Base-by-base conservation (phyloP, 2,329 filamentous ascomycete species). In the Alternaria conjuncta region DNA sequence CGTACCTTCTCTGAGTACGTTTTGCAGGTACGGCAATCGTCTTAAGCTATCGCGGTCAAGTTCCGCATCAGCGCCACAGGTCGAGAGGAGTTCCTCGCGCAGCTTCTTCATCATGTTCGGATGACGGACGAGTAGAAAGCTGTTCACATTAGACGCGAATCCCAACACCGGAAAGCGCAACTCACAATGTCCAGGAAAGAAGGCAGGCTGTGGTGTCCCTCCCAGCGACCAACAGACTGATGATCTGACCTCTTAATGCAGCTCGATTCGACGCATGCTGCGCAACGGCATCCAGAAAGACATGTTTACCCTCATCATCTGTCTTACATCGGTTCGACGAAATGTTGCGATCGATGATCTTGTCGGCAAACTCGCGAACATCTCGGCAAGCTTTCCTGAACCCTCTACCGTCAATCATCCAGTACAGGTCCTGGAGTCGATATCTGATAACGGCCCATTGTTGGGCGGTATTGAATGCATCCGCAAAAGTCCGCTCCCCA, bases 171-270 rank as follows among this genome's bases (percentile, higher is more conserved):
- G 30, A 1, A 32, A 32, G 30, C 30, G 6, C 30, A 8, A 32
- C 30, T 36, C 15, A 36, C 32, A 36, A 36, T 36, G 32, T 36
- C 32, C 32, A 97, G 0, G 89, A 91, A 1, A 97, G 85, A 0
- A 91, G 91, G 2, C 85, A 87, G 25, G 93, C 93, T 0, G 94
- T 97, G n/a, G 94, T 97, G 78, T 97, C 94, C 36, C 92, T 86
- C 9, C 93, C 93, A 1, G 94, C 94, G 7, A 97, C 86, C 3
- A 97, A 86, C 18, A 97, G 87, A 50, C 90, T 89, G 5, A 96
- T 86, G 49, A 97, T 84, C 78, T 97, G 93, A 78, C 96, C 92
- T 28, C 93, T 91, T 12, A 80, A 57, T 1, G 32, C 41, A 11
- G 28, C 51, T 11, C 44, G 58, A 30, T 57, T 3, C 5, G 58